Conservation (phyloP, 2,329 filamentous ascomycete genomes). For the Bipolaris cookei region DNA sequence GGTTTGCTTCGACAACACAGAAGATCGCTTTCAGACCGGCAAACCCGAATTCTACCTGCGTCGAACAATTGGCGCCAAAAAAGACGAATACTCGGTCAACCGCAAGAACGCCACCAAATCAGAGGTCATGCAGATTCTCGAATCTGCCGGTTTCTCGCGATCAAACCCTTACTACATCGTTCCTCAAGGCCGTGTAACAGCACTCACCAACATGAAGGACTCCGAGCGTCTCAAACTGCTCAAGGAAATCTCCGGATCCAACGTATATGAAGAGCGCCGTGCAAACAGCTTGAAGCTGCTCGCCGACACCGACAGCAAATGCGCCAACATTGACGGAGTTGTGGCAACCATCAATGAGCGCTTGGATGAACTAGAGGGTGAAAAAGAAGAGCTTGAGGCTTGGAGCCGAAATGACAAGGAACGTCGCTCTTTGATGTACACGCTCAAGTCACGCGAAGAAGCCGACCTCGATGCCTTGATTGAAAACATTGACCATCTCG, state of each 20-base stretch:
- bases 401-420: conserved; percentile 97
- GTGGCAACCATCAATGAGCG: conserved; percentile 91
- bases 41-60: conserved; percentile 89
- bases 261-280: conserved; percentile 92
- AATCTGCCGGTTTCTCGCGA: conserved; percentile 93
- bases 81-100: conserved; percentile 97
- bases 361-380: conserved; percentile 87
- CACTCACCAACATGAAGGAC: conserved; percentile 98
- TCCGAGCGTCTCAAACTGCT: conserved; percentile 84
- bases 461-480: conserved; percentile 76
- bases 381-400: conserved; percentile 92
- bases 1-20: conserved; percentile 97
- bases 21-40: conserved; percentile 92
- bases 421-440: conserved; percentile 89
- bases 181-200: conserved; percentile 93
- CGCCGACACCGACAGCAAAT: conserved; percentile 94
- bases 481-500: conserved; percentile 80
- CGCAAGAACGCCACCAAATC: conserved; percentile 94
- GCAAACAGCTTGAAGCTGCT: conserved; percentile 95
- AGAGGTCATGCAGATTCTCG: conserved; percentile 93
- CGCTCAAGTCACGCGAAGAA: conserved; percentile 90
- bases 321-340: conserved; percentile 90
- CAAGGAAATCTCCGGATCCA: conserved; percentile 97
- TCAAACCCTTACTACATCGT: conserved; percentile 99
- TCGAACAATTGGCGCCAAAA: conserved; percentile 94